Conservation (phyloP, 352 stramenopile species). For the Phytophthora sojae region DNA sequence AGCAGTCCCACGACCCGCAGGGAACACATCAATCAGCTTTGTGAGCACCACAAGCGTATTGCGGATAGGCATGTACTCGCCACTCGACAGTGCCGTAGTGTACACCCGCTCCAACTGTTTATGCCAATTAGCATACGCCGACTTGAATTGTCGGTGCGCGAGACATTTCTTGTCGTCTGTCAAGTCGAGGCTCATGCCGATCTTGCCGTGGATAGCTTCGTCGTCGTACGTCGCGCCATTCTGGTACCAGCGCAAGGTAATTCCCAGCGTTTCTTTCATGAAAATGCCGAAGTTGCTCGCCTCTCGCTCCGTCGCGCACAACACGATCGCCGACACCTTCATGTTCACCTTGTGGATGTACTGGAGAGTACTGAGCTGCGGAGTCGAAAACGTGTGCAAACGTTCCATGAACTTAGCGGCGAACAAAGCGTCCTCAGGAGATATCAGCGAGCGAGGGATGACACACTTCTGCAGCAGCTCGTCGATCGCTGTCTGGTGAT, state of each 20-base stretch:
- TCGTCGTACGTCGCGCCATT: slow-evolving; percentile 82
- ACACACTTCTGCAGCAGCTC: slow-evolving; percentile 87
- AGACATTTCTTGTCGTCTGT: slow-evolving; percentile 66
- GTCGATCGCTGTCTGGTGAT: slow-evolving; percentile 58
- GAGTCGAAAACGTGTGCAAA: slow-evolving; percentile 76
- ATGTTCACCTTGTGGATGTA: slow-evolving; percentile 86
- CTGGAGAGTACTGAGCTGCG: slow-evolving; percentile 78
- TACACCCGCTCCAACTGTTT: slow-evolving; percentile 75
- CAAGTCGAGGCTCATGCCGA: slow-evolving; percentile 81
- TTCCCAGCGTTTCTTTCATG: slow-evolving; percentile 76
- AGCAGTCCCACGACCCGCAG: slow-evolving; percentile 60
- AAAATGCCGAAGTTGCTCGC: slow-evolving; percentile 90
- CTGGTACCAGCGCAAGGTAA: slow-evolving; percentile 84
- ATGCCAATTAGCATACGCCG: slow-evolving; percentile 81
- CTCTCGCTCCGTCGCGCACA: slow-evolving; percentile 87
- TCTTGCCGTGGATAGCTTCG: slow-evolving; percentile 73
- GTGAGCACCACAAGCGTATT: slow-evolving; percentile 89
- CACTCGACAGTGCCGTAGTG: slow-evolving; percentile 61
- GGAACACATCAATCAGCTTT: slow-evolving; percentile 91
- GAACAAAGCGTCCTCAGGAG: slow-evolving; percentile 86
- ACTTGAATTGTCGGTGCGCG: slow-evolving; percentile 78
- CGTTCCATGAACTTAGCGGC: slow-evolving; percentile 88
- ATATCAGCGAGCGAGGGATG: slow-evolving; percentile 78
- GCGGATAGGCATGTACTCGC: slow-evolving; percentile 87
- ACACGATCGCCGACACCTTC: slow-evolving; percentile 79